phyloP scores from a whole-genome alignment of 108 stramenopile genomes.

The Fragilariopsis cylindrus region DNA sequence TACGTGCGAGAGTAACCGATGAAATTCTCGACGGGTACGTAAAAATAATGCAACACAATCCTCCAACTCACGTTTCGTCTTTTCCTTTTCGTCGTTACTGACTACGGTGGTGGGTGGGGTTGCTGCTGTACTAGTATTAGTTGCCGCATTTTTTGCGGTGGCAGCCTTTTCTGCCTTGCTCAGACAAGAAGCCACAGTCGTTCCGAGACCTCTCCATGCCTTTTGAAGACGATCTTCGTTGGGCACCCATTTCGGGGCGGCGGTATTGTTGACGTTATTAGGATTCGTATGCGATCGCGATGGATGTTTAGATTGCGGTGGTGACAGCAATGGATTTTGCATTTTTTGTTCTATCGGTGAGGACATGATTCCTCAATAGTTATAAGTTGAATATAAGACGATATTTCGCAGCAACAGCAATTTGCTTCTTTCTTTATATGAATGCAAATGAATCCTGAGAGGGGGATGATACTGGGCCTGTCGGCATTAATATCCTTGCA shows the following conservation, averaged over 20 bases:
- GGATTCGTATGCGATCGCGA: neutral
- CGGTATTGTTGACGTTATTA: neutral
- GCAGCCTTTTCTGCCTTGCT: conserved; percentile 37
- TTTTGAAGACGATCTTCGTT: conserved; percentile 25
- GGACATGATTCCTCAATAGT: too few relatives aligned
- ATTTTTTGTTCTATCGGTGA: neutral
- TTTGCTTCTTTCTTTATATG: too few relatives aligned
- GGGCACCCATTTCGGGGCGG: conserved; percentile 11
- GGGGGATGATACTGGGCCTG: too few relatives aligned
- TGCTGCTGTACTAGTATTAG: neutral
- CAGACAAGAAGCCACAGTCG: conserved; percentile 7
- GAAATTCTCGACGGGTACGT: conserved; percentile 34
- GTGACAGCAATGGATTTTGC: neutral
- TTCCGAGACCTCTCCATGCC: conserved; percentile 13
- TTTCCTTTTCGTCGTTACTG: conserved; percentile 1
- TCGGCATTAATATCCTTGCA: too few relatives aligned
- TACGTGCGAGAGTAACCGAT: conserved; percentile 32
- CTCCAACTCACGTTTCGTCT: conserved; percentile 35
- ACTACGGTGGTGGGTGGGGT: neutral
- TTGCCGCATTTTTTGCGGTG: neutral
- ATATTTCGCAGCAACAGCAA: too few relatives aligned
- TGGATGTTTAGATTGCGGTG: conserved; percentile 7
- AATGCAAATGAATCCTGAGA: too few relatives aligned
- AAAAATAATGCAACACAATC: conserved; percentile 38
- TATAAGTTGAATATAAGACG: too few relatives aligned